phyloP scores from a whole-genome alignment of 345 rosid genomes.

The Nephelium lappaceum region DNA sequence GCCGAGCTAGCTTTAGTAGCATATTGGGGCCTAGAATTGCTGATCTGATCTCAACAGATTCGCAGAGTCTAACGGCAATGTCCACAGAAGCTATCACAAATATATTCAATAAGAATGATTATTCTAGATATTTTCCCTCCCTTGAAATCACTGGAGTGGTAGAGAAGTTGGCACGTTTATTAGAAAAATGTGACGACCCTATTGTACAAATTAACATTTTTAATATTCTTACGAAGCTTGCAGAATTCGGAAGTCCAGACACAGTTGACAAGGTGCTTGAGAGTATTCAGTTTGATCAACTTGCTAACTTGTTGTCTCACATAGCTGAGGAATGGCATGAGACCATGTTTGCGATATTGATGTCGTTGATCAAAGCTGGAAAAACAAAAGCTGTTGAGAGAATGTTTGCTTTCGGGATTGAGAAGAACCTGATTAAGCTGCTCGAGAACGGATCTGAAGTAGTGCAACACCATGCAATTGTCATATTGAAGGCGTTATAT shows the following conservation, averaged over 20 bases:
- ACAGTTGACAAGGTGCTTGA: slow-evolving; percentile 37
- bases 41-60: slow-evolving; percentile 31
- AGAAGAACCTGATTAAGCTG: slow-evolving; percentile 30
- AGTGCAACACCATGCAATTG: slow-evolving; percentile 33
- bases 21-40: slow-evolving; percentile 36
- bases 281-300: slow-evolving; percentile 26
- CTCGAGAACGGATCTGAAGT: slow-evolving; percentile 34
- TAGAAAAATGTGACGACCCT: slow-evolving; percentile 28
- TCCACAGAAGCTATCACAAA: slow-evolving; percentile 34
- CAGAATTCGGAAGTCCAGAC: slow-evolving; percentile 32
- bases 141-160: slow-evolving; percentile 26
- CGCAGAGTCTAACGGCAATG: slow-evolving; percentile 22
- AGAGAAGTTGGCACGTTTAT: slow-evolving; percentile 24
- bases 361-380: slow-evolving; percentile 37
- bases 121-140: slow-evolving; percentile 27
- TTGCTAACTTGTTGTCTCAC: slow-evolving; percentile 26
- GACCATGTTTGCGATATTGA: slow-evolving; percentile 31
- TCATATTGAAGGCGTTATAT: slow-evolving; percentile 36
- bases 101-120: slow-evolving; percentile 27
- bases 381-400: slow-evolving; percentile 38
- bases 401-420: slow-evolving; percentile 35
- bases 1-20: slow-evolving; percentile 29
- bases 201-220: slow-evolving; percentile 25
- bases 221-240: slow-evolving; percentile 35
- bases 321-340: slow-evolving; percentile 31